Evolutionary conservation across 140 eudicot genomes (phyloP).

Genomic region (Senecio squalidus): DNA sequence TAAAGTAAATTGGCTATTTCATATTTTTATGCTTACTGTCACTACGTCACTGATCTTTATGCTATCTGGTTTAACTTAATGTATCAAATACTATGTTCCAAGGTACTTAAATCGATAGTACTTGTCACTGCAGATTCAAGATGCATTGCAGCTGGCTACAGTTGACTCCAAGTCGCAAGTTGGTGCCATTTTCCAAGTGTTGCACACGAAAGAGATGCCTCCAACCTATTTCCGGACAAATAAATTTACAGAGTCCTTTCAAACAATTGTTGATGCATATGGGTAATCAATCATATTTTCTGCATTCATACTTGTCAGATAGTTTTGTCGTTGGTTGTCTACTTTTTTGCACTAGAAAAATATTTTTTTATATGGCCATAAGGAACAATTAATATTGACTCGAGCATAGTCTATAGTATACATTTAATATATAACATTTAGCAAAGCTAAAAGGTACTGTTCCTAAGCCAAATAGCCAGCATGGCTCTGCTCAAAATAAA

Average conservation of each 20-base stretch:
- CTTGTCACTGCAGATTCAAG: constrained; percentile 63
- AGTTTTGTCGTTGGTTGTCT: background rate
- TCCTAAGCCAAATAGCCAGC: too few species aligned
- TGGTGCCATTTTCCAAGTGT: constrained; percentile 81
- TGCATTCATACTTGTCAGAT: constrained; percentile 4
- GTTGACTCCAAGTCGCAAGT: constrained; percentile 86
- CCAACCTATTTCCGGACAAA: constrained; percentile 88
- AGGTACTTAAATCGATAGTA: too few species aligned
- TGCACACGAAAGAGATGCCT: constrained; percentile 77
- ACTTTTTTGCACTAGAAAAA: background rate
- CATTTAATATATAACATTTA: too few species aligned
- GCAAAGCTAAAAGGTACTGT: too few species aligned
- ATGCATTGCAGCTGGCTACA: constrained; percentile 70
- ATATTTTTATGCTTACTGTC: too few species aligned
- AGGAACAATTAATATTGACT: background rate
- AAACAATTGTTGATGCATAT: constrained; percentile 95
- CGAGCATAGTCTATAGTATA: background rate
- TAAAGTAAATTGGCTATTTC: too few species aligned
- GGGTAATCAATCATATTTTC: constrained; percentile 55
- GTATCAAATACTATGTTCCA: too few species aligned
- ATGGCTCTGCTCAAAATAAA: too few species aligned
- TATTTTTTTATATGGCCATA: background rate
- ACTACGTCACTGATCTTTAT: too few species aligned
- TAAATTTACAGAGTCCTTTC: constrained; percentile 76
- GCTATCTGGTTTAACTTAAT: too few species aligned